A percentile compares a stretch with the other conserved stretches of the same genome.
Conservation (phyloP, 164 flowering plant species). For the Brasenia schreberi region DNA sequence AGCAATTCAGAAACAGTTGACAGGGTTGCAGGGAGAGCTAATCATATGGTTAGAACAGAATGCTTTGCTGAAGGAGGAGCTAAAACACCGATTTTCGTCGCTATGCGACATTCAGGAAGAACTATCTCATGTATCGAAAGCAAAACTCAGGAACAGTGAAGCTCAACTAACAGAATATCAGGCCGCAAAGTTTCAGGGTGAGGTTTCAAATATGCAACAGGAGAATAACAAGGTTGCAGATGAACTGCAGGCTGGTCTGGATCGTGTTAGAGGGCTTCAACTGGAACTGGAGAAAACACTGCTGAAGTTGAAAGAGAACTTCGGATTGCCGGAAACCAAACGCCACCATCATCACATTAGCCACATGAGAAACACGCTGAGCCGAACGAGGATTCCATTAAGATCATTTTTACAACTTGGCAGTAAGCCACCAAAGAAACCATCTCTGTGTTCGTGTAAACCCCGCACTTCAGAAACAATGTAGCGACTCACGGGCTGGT, state of each 20-base stretch:
- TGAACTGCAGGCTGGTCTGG: constrained; percentile 64
- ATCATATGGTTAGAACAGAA: constrained; percentile 54
- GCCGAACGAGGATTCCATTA: constrained; percentile 38
- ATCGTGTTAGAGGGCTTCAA: constrained; percentile 40
- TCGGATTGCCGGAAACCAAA: constrained; percentile 27
- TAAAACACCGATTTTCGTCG: constrained; percentile 30
- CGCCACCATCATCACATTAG: constrained; percentile 1
- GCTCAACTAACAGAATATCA: constrained; percentile 46
- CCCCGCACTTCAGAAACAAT: constrained; percentile 41
- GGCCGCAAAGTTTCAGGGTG: constrained; percentile 87
- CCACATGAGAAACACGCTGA: constrained; percentile 14
- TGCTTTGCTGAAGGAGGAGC: constrained; percentile 39
- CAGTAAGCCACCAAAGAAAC: constrained; percentile 30
- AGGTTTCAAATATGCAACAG: constrained; percentile 79
- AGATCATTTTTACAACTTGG: constrained; percentile 57
- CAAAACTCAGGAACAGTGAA: constrained; percentile 12
- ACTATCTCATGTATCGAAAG: constrained; percentile 17
- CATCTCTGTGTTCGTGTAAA: constrained; percentile 43
- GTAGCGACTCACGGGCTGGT: constrained; percentile 16
- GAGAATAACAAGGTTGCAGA: constrained; percentile 76
- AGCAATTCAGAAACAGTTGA: constrained; percentile 43
- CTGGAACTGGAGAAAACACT: constrained; percentile 44
- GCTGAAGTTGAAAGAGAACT: constrained; percentile 33
- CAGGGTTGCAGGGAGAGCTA: constrained; percentile 50
- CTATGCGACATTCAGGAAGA: constrained; percentile 44